Conservation (phyloP, 1,284 basidiomycete genomes). For the Athelia sp. region DNA sequence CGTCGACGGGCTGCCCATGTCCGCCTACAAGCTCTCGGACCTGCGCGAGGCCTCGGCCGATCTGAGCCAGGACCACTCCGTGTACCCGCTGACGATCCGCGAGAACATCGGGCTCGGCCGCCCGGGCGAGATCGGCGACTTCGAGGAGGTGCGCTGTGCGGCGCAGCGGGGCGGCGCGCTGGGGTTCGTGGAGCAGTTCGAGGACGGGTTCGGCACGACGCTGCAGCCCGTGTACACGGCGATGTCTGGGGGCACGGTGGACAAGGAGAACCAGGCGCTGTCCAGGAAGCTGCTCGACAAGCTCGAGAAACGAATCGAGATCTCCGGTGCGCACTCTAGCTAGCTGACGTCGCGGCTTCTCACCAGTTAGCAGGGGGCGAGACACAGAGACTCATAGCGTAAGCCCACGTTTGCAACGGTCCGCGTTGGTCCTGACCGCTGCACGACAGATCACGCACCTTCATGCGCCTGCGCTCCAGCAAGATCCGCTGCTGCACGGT, state of each 20-base stretch:
- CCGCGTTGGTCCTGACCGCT: too few species aligned
- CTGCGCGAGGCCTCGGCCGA: constrained; percentile 31
- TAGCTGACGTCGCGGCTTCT: background rate
- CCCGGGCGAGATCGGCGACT: background rate
- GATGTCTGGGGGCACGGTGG: constrained; percentile 7
- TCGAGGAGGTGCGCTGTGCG: constrained; percentile 25
- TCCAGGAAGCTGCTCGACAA: constrained; percentile 10
- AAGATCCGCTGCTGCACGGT: constrained; percentile 30
- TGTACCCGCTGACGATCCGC: constrained; percentile 35
- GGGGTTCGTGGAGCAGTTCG: constrained; percentile 27
- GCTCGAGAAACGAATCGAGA: constrained; percentile 10
- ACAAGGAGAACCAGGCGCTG: background rate
- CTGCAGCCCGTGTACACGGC: constrained; percentile 28
- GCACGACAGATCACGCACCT: constrained; percentile 30
- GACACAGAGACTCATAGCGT: constrained; percentile 42
- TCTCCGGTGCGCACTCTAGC: constrained; percentile 19
- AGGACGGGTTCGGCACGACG: constrained; percentile 28
- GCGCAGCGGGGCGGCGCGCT: constrained; percentile 29
- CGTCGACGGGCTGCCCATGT: constrained; percentile 29
- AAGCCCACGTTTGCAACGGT: constrained; percentile 15
- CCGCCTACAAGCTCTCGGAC: constrained; percentile 19
- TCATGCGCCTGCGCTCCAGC: constrained; percentile 28
- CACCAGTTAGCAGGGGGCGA: constrained; percentile 30
- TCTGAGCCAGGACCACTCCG: constrained; percentile 31
- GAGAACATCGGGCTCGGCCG: constrained; percentile 37